Base-by-base conservation (phyloP, 768 basidiomycete species). In the Tulasnella sp. region DNA sequence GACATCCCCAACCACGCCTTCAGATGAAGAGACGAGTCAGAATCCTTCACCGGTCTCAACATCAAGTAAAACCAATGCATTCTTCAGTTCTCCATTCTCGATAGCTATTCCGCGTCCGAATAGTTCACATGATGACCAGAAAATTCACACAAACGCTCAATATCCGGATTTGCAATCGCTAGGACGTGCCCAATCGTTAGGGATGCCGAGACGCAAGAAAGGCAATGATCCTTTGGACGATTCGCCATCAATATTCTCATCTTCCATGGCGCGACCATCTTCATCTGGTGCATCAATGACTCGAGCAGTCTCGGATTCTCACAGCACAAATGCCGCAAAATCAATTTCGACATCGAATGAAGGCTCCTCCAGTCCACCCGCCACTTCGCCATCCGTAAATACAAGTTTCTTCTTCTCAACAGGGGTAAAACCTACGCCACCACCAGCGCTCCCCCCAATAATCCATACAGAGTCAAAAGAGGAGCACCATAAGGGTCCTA, bases 11-110 rank as follows among this genome's bases (percentile, higher is more conserved):
- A 51, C 33, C 49, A 51, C 22, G 19, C 25, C 22, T 40, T 41
- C 3, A 51, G 39, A 5, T 12, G 24, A n/a, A 40, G n/a, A 20
- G 39, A 40, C n/a, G n/a, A 40, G 6, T 16, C 19, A n/a, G 49
- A 51, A 29, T n/a, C 53, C 57, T 13, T 53, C 59, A 13, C 57
- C 60, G 41, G 47, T 60, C 5, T 53, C 60, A 10, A 53, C 67
- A 35, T 48, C 48, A 15, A 51, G 48, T n/a, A 75, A 73, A 63
- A 76, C 74, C 8, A 63, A 70, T 58, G 70, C 72, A 8, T 72
- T 74, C 52, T 58, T 58, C 57, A 45, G 32, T 25, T 44, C 45
- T 6, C 55, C 57, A 32, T 58, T 56, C 29, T 63, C 68, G 13
- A 67, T 68, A 25, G 49, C 49, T 9, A 31, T 51, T 15, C 39